Evolutionary conservation across 163 green algal species (phyloP).

Genomic region (Coccomyxa subellipsoidea): DNA sequence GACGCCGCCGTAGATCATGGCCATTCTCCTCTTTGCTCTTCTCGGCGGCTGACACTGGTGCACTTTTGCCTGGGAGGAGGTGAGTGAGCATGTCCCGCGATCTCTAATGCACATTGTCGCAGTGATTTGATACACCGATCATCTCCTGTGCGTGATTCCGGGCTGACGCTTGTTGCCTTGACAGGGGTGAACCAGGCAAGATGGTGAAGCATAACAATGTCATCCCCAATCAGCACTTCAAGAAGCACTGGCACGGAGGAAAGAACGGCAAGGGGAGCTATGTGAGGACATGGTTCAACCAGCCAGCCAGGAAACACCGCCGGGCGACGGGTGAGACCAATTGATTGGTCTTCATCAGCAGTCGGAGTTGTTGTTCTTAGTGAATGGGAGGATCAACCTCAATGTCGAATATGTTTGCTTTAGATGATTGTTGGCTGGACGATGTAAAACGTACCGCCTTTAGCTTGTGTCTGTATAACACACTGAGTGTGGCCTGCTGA

Average conservation of each 20-base stretch:
- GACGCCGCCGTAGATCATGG: no score
- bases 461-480: background rate
- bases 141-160: background rate
- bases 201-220: conserved; percentile 92
- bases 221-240: conserved; percentile 95
- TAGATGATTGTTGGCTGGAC: no score
- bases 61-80: background rate
- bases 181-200: conserved; percentile 6
- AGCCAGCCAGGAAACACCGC: conserved; percentile 92
- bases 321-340: conserved; percentile 39
- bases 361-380: background rate
- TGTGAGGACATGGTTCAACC: conserved; percentile 98
- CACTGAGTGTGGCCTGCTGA: background rate
- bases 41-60: background rate
- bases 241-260: conserved; percentile 83
- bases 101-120: background rate
- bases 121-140: no score
- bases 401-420: no score
- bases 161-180: background rate
- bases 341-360: background rate
- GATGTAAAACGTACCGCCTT: no score
- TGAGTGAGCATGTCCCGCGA: background rate
- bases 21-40: background rate
- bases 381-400: no score
- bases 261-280: conserved; percentile 42